Conservation (phyloP, 2,329 filamentous ascomycete species). For the Hypoxylon rubiginosum region DNA sequence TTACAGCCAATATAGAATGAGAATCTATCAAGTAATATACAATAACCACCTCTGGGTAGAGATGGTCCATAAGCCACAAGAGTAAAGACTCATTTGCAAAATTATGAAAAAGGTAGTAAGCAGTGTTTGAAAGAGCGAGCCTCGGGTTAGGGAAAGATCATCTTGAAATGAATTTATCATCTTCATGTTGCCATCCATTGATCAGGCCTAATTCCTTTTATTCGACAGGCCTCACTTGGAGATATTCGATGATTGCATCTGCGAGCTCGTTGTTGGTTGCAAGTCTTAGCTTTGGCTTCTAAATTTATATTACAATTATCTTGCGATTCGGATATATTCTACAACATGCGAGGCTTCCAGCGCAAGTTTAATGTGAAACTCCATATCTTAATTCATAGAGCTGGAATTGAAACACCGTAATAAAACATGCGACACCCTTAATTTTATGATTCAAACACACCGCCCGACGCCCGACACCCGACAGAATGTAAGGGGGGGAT, state of each 20-base stretch:
- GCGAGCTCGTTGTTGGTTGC: background rate
- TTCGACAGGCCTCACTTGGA: background rate
- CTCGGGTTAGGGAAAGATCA: background rate
- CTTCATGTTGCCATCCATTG: background rate
- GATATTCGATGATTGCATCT: background rate
- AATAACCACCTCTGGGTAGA: background rate
- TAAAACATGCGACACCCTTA: background rate
- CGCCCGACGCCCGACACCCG: background rate
- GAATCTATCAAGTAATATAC: background rate
- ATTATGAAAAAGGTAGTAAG: background rate
- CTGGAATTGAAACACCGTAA: background rate
- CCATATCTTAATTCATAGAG: background rate
- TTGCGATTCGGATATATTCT: background rate
- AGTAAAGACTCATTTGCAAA: background rate
- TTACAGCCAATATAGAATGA: background rate
- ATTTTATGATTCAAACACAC: background rate
- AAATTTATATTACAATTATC: background rate
- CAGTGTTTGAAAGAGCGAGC: background rate
- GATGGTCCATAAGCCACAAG: background rate
- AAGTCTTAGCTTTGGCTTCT: background rate
- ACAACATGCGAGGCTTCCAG: background rate
- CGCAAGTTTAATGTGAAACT: background rate
- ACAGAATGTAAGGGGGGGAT: background rate
- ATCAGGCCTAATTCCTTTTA: background rate
- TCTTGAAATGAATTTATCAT: background rate